Conservation (phyloP, 2,329 filamentous ascomycete species). For the Cladosporium oxysporum region DNA sequence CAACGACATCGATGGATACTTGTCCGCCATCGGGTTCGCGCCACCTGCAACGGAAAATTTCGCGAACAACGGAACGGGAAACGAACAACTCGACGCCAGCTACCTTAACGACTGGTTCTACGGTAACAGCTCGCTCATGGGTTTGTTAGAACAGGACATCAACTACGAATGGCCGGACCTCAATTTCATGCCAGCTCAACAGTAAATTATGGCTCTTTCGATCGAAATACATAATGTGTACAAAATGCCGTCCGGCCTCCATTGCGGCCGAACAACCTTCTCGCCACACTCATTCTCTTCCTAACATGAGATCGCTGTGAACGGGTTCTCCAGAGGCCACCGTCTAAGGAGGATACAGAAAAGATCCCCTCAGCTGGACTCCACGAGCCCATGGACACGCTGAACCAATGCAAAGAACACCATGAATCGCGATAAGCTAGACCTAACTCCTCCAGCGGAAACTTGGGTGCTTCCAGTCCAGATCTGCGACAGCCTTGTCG, state of each 20-base stretch:
- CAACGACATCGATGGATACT: slow-evolving; percentile 25
- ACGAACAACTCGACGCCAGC: slow-evolving; percentile 15
- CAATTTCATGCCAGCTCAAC: slow-evolving; percentile 12
- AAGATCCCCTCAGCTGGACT: not conserved
- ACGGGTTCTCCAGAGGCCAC: not conserved
- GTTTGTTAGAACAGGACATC: slow-evolving; percentile 23
- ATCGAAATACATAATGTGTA: not conserved
- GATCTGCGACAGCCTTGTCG: slow-evolving; percentile 56
- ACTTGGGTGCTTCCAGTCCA: slow-evolving; percentile 67
- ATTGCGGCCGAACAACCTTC: not conserved
- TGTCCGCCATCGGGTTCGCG: slow-evolving; percentile 24
- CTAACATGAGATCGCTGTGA: not conserved
- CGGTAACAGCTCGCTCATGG: slow-evolving; percentile 23
- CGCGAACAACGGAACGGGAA: not conserved
- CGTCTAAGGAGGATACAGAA: not conserved
- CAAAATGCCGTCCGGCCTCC: not conserved
- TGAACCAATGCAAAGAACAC: not conserved
- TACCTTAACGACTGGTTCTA: slow-evolving; percentile 25
- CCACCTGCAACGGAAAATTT: slow-evolving; percentile 16
- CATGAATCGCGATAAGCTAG: not conserved
- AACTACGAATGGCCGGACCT: slow-evolving; percentile 4
- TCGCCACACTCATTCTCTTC: not conserved
- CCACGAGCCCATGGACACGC: not conserved
- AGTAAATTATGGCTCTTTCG: not conserved
- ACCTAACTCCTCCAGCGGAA: slow-evolving; percentile 50